Evolutionary conservation across 139 green algal genomes (phyloP).

Genomic region (Deuterostichococcus epilithicus): DNA sequence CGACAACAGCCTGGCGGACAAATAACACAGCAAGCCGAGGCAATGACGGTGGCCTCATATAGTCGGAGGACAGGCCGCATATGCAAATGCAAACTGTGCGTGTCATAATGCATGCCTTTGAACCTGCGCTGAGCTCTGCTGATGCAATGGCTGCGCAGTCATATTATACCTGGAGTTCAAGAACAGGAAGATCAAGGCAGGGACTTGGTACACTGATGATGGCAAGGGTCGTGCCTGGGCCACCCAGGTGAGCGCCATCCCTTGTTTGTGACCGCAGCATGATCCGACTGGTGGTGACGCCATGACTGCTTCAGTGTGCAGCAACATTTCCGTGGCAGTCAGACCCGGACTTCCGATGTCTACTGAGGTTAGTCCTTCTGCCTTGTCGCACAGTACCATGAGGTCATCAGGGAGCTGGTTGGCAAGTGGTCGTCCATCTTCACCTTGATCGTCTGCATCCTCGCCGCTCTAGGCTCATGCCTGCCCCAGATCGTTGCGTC

Average conservation of each 20-base stretch:
- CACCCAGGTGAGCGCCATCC: not conserved
- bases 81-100: no score
- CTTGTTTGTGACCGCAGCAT: no score
- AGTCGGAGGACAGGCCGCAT: no score
- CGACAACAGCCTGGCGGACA: no score
- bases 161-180: constrained; percentile 11
- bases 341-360: no score
- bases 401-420: constrained; percentile 2
- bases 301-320: no score
- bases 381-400: constrained; percentile 5
- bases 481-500: constrained; percentile 10
- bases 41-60: no score
- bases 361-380: not conserved
- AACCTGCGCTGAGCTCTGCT: no score
- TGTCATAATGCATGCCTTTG: no score
- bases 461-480: not conserved
- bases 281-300: no score
- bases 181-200: constrained; percentile 10
- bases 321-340: no score
- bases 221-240: constrained; percentile 1
- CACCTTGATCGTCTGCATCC: constrained; percentile 4
- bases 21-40: no score
- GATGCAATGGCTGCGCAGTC: not conserved
- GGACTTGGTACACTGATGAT: constrained; percentile 6
- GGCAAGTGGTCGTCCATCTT: constrained; percentile 1